phyloP scores from a whole-genome alignment of 192 early-diverging fungal species.

The Funneliformis mosseae region DNA sequence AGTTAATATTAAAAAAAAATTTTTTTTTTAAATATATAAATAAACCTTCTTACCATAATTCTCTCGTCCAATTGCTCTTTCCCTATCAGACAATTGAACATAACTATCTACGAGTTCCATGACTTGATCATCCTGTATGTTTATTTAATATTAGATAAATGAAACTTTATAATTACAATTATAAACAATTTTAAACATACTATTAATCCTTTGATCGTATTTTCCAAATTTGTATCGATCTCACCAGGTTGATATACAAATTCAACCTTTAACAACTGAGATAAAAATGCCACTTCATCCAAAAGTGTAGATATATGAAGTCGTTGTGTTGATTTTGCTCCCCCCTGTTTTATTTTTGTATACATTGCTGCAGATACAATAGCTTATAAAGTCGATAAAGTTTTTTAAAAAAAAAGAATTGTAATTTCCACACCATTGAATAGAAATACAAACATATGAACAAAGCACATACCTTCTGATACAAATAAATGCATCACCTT shows the following conservation, averaged over 20 bases:
- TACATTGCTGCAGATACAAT: slow-evolving; percentile 78
- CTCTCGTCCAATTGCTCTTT: slow-evolving; percentile 57
- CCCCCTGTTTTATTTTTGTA: slow-evolving; percentile 76
- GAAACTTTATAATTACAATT: not conserved
- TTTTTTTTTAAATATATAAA: not conserved
- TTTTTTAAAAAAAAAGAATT: not conserved
- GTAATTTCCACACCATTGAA: not conserved
- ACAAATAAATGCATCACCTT: slow-evolving; percentile 50
- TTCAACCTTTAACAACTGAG: slow-evolving; percentile 74
- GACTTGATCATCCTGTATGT: slow-evolving; percentile 47
- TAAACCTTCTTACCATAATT: slow-evolving; percentile 55
- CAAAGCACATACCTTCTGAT: slow-evolving; percentile 51
- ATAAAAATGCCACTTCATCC: slow-evolving; percentile 72
- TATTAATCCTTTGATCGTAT: slow-evolving; percentile 61
- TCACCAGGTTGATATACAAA: slow-evolving; percentile 79
- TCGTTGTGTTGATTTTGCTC: slow-evolving; percentile 67
- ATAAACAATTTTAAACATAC: slow-evolving; percentile 23
- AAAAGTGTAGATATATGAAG: slow-evolving; percentile 58
- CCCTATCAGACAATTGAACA: slow-evolving; percentile 54
- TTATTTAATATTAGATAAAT: not conserved
- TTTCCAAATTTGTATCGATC: slow-evolving; percentile 64
- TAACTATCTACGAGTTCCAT: slow-evolving; percentile 50
- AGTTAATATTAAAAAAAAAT: not conserved
- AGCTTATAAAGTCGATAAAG: slow-evolving; percentile 48
- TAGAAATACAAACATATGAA: not conserved